phyloP scores from a whole-genome alignment of 345 rosid genomes.

The Zanthoxylum bungeanum region DNA sequence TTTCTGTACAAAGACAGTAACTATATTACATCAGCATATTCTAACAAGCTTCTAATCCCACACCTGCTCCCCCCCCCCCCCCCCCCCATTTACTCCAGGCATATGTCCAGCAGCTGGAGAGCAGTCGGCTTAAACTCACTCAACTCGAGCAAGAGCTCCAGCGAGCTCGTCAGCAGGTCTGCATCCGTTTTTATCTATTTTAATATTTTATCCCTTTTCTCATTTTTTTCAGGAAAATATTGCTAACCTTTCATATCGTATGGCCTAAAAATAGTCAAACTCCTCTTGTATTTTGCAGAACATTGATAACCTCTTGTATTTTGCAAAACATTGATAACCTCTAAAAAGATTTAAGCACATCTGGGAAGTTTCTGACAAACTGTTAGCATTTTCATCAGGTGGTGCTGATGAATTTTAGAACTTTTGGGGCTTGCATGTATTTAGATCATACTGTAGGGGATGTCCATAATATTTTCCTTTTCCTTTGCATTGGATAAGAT shows the following conservation, averaged over 20 bases:
- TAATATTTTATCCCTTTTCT: not conserved
- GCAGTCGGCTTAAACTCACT: conserved; percentile 82
- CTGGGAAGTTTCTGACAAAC: not conserved
- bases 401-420: not conserved
- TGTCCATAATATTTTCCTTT: not conserved
- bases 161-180: conserved; percentile 94
- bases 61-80: not conserved
- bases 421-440: not conserved
- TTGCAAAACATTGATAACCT: not conserved
- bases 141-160: conserved; percentile 94
- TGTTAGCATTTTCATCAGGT: not conserved
- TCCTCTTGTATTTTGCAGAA: not conserved
- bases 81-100: conserved; percentile 39
- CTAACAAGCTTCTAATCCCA: not conserved
- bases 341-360: not conserved
- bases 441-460: not conserved
- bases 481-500: not conserved
- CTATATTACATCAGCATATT: not conserved
- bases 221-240: not conserved
- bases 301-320: not conserved
- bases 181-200: conserved; percentile 7
- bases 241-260: not conserved
- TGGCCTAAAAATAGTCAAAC: not conserved
- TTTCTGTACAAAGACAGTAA: not conserved
- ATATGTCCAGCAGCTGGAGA: conserved; percentile 93